Percentiles rank a stretch among this genome's conserved stretches.
These are phyloP conservation scores for Hymenoscyphus infarciens DNA, from an alignment of 2,329 filamentous ascomycete genomes.

Conservation along the genomic window DNA sequence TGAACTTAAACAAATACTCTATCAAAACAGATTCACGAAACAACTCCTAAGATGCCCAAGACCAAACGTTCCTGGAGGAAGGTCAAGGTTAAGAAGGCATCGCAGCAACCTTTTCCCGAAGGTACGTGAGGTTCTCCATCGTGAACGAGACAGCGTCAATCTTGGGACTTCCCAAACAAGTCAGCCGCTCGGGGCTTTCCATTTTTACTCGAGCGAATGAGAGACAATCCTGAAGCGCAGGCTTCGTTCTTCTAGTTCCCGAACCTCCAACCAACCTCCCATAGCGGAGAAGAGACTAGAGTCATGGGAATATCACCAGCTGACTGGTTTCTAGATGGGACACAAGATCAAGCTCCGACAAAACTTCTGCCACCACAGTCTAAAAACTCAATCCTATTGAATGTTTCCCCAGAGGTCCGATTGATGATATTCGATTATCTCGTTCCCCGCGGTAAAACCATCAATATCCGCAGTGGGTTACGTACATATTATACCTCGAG, in stretches of 20 bases:
- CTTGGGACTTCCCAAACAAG: too few relatives aligned
- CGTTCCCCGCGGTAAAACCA: background rate
- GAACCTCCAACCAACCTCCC: background rate
- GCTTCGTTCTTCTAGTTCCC: too few relatives aligned
- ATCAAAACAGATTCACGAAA: background rate
- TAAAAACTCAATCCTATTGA: background rate
- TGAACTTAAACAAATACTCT: too few relatives aligned
- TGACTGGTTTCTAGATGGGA: too few relatives aligned
- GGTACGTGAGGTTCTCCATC: too few relatives aligned
- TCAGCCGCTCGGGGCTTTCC: too few relatives aligned
- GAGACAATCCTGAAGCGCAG: too few relatives aligned
- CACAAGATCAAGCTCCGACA: too few relatives aligned
- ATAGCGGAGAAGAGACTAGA: background rate
- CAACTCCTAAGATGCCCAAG: background rate
- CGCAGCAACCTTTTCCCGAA: background rate
- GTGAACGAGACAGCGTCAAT: too few relatives aligned
- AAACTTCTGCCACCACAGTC: too few relatives aligned
- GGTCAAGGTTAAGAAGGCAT: background rate
- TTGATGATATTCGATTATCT: background rate
- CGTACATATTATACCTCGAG: too few relatives aligned
- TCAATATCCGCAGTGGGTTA: background rate
- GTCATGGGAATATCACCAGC: background rate
- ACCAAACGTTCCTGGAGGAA: background rate
- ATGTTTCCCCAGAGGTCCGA: background rate
- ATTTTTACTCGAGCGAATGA: too few relatives aligned